Evolutionary conservation across 129 eudicot genomes (phyloP), one percentile per base, ranked within the genome.

Genomic region (Flaveria bidentis): DNA sequence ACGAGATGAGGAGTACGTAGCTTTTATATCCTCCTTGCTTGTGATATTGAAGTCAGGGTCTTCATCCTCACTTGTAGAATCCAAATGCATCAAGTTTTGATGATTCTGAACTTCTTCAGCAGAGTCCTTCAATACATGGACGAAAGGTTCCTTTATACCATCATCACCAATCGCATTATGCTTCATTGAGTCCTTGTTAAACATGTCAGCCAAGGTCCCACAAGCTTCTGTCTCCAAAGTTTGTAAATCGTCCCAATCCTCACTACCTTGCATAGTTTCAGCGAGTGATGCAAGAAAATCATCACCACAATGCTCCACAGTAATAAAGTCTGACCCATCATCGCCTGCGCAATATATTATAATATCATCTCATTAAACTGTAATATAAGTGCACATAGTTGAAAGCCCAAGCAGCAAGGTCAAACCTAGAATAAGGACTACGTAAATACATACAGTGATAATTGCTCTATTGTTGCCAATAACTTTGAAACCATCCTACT

Each of bases 271-370:
- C 90, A 91, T 85, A 39, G 87, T 87, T 57, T 95, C 99, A 36
- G 96, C 97, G 74, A 95, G 90, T 71, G 92, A 79, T 57, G 91
- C 89, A 57, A 95, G 85, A 87, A 85, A 95, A 76, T 95, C 99
- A 84, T 95, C 99, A 52, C 99, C 97, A 55, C 99, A 95, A 60
- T 84, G 85, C 86, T 95, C 99, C 84, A 95, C 99, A 12, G 89
- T 87, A 84, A 95, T 86, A 63, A 95, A 95, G 53, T 91, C 92
- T 77, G 68, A 86, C 12, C 99, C 99, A 73, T 95, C 99, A n/a
- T 88, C 85, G 60, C 99, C 97, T 94, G 63, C 56, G 63, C 49
- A 83, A 76, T 13, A 49, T 47, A 23, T 49, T 25, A 64, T 18
- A 53, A 61, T 26, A 42, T 36, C 4, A 51, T 47, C 41, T 62